Evolutionary conservation across 345 rosid species (phyloP).

Genomic region (Dipteronia dyeriana): DNA sequence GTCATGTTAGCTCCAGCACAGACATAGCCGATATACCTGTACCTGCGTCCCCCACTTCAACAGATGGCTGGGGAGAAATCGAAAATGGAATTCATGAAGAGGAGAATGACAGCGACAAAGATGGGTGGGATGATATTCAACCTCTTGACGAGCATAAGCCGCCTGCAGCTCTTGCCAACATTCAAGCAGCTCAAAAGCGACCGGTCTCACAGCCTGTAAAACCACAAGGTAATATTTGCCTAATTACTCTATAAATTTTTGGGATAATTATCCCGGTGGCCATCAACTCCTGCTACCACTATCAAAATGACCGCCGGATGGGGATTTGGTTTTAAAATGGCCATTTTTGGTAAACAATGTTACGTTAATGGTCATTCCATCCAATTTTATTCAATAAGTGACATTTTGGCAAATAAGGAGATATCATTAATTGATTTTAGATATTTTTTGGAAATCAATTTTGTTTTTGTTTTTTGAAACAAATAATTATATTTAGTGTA

Average conservation of each 20-base stretch:
- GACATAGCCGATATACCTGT: constrained; percentile 75
- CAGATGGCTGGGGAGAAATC: constrained; percentile 98
- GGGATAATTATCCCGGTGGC: too few species aligned
- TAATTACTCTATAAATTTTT: neutral
- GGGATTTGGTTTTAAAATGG: too few species aligned
- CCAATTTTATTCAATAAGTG: too few species aligned
- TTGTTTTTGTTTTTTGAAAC: too few species aligned
- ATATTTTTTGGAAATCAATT: too few species aligned
- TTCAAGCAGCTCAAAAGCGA: constrained; percentile 92
- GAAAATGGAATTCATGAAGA: constrained; percentile 80
- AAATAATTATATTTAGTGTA: too few species aligned
- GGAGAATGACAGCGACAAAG: constrained; percentile 76
- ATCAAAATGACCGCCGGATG: too few species aligned
- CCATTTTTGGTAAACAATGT: too few species aligned
- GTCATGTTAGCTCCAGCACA: constrained; percentile 53
- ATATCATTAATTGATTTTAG: too few species aligned
- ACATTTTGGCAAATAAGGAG: too few species aligned
- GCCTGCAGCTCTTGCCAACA: constrained; percentile 71
- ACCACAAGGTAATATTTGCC: constrained; percentile 55
- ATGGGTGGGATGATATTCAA: constrained; percentile 97
- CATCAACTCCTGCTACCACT: too few species aligned
- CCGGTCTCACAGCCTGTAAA: constrained; percentile 62
- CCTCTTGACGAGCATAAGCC: constrained; percentile 90
- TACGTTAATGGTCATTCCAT: too few species aligned
- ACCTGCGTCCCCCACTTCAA: constrained; percentile 85